phyloP scores from a whole-genome alignment of 2,329 filamentous ascomycete genomes.

The Diaporthe aspalathi region DNA sequence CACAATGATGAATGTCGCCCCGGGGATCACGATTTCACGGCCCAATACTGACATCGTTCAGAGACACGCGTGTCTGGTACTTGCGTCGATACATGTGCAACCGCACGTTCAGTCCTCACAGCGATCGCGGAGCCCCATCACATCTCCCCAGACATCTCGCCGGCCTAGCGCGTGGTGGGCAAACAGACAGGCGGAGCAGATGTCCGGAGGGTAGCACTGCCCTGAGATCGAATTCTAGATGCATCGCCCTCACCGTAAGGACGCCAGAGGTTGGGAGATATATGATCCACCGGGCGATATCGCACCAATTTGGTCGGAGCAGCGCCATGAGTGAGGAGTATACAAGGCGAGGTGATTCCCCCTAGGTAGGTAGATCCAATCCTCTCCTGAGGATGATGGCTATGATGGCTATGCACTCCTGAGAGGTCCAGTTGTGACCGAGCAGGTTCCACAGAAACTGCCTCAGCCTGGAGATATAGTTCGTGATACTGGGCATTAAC shows the following conservation, averaged over 20 bases:
- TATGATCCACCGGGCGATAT: neutral
- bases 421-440: neutral
- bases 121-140: conserved; percentile 17
- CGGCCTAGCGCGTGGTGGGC: neutral
- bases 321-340: neutral
- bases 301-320: neutral
- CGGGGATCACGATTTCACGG: conserved; percentile 26
- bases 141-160: neutral
- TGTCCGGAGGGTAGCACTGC: neutral
- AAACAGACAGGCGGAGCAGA: conserved; percentile 7
- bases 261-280: neutral
- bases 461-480: neutral
- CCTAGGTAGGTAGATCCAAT: neutral
- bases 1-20: conserved; percentile 26
- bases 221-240: neutral
- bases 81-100: conserved; percentile 16
- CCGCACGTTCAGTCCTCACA: conserved; percentile 6
- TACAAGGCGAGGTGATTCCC: neutral
- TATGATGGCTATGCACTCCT: conserved; percentile 2
- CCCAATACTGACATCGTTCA: conserved; percentile 17
- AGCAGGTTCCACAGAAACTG: conserved; percentile 15
- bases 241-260: neutral
- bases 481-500: neutral
- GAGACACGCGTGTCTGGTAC: conserved; percentile 22
- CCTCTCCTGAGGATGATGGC: conserved; percentile 7